Base-by-base conservation (phyloP, 108 stramenopile species). In the Pseudonitzschia pungens region DNA sequence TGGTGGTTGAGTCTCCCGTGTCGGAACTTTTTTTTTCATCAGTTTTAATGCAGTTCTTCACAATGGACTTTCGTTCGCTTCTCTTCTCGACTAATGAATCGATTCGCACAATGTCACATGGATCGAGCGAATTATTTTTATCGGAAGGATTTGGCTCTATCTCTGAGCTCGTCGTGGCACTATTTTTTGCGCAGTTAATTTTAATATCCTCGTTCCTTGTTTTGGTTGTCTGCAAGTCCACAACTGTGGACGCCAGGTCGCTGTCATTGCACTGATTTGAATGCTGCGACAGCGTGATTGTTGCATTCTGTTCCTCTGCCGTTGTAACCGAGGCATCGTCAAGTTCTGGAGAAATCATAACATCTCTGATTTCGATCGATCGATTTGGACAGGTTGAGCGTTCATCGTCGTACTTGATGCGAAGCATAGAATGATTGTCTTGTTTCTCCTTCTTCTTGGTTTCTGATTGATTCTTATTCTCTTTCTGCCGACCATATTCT, bases 391-490 rank as follows among this genome's bases (percentile, higher is more conserved):
- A 31, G 14, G n/a, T 51, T 10, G 16, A n/a, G 9, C 10, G n/a
- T 3, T 51, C 9, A 9, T 51, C 9, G 50, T 51, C 16, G n/a
- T n/a, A n/a, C n/a, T 51, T 10, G 50, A n/a, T 10, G 6, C 3
- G 50, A 51, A n/a, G 50, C 10, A n/a, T 44, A 24, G 42, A 40
- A 20, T 41, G 36, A 4, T 44, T 65, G 11, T 12, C 40, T 22
- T 41, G n/a, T 24, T 40, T 45, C 40, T 65, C 42, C 42, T 40
- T 65, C 36, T 65, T 65, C 64, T 65, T 65, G n/a, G 20, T 40
- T 12, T 8, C 36, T 22, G 9, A 12, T 36, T 0, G 40, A 14
- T 44, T 44, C 42, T 44, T 9, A 10, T 42, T 41, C 14, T 62
- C 27, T 15, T 62, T 20, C 0, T 24, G 22, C 27, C 32, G 27